Evolutionary conservation across 164 flowering plant species (phyloP).

Genomic region (Umbilicus rupestris): DNA sequence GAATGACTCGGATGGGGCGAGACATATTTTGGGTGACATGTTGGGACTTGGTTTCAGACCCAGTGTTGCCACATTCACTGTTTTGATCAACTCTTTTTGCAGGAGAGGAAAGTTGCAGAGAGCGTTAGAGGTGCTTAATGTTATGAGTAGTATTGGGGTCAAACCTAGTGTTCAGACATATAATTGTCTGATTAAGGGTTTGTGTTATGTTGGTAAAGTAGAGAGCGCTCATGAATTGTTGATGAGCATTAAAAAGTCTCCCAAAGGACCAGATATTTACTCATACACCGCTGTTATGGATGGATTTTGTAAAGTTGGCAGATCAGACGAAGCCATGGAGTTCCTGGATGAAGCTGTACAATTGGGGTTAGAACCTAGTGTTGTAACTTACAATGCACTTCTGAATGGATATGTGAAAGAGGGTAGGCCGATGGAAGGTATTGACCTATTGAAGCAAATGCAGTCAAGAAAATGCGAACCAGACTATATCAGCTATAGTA

Average conservation of each 20-base stretch:
- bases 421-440: constrained; percentile 63
- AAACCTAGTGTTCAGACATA: constrained; percentile 50
- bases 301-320: constrained; percentile 82
- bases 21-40: constrained; percentile 36
- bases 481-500: constrained; percentile 60
- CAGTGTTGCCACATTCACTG: constrained; percentile 41
- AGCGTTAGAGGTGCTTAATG: constrained; percentile 50
- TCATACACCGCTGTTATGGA: constrained; percentile 64
- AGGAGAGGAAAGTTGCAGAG: constrained; percentile 41
- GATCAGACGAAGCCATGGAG: constrained; percentile 65
- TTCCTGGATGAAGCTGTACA: constrained; percentile 53
- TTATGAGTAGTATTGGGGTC: constrained; percentile 41
- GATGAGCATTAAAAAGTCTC: constrained; percentile 35
- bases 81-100: constrained; percentile 45
- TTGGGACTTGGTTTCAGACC: constrained; percentile 44
- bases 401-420: constrained; percentile 68
- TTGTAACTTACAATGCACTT: constrained; percentile 61
- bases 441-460: constrained; percentile 49
- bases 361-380: constrained; percentile 50
- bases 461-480: constrained; percentile 42
- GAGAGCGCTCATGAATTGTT: constrained; percentile 63
- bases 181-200: constrained; percentile 72
- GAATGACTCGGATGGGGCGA: constrained; percentile 36
- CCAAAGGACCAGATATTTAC: constrained; percentile 48
- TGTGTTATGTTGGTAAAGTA: constrained; percentile 76